These are phyloP conservation scores for Haplosporangium sp. DNA, from an alignment of 371 early-diverging fungal genomes.

Conservation along the genomic window DNA sequence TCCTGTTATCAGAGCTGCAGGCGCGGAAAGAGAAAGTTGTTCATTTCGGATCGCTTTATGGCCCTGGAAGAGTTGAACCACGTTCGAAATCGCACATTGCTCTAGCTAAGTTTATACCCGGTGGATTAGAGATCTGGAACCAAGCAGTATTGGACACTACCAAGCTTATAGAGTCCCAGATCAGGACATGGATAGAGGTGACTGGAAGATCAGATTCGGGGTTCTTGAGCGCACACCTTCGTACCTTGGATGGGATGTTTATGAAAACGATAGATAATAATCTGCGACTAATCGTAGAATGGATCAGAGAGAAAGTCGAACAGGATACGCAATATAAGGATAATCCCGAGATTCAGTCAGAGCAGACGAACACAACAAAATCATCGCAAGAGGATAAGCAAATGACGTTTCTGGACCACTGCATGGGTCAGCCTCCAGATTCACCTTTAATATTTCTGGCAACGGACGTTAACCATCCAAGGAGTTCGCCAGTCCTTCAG, in stretches of 20 bases:
- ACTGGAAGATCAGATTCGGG: slow-evolving; percentile 35
- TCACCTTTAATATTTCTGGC: slow-evolving; percentile 65
- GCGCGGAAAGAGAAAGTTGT: slow-evolving; percentile 58
- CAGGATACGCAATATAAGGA: slow-evolving; percentile 10
- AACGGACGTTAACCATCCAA: slow-evolving; percentile 67
- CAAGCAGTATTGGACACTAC: slow-evolving; percentile 60
- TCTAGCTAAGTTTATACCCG: slow-evolving; percentile 52
- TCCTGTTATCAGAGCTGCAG: slow-evolving; percentile 54
- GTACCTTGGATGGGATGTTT: slow-evolving; percentile 67
- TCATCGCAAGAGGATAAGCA: not conserved
- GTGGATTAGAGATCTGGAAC: slow-evolving; percentile 63
- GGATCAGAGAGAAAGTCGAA: slow-evolving; percentile 25
- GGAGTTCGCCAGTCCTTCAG: slow-evolving; percentile 46
- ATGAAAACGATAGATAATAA: slow-evolving; percentile 54
- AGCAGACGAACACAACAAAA: not conserved
- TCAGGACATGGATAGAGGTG: slow-evolving; percentile 32
- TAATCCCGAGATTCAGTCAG: not conserved
- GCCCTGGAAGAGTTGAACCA: slow-evolving; percentile 63
- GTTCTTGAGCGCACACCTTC: slow-evolving; percentile 66
- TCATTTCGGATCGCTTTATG: slow-evolving; percentile 71
- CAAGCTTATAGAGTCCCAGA: slow-evolving; percentile 48
- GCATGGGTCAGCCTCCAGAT: slow-evolving; percentile 24
- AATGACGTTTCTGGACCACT: slow-evolving; percentile 32
- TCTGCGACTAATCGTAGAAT: slow-evolving; percentile 18
- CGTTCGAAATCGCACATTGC: slow-evolving; percentile 57